These are phyloP conservation scores for Delphinella strobiligena DNA, from an alignment of 2,329 filamentous ascomycete genomes.

Conservation along the genomic window DNA sequence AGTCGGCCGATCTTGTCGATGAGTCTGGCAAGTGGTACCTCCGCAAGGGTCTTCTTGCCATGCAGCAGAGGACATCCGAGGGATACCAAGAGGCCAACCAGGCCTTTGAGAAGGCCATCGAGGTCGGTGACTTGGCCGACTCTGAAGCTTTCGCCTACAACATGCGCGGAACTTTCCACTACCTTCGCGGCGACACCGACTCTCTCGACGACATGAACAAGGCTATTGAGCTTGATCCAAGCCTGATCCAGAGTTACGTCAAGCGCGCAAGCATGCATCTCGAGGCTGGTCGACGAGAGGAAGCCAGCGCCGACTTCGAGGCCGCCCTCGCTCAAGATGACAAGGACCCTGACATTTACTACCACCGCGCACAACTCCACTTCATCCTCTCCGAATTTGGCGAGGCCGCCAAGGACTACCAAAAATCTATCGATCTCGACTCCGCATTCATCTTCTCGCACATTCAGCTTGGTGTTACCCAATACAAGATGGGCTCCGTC, in stretches of 20 bases:
- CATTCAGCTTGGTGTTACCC: slow-evolving; percentile 96
- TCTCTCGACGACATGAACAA: slow-evolving; percentile 80
- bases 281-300: slow-evolving; percentile 77
- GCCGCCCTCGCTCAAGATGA: slow-evolving; percentile 74
- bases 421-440: slow-evolving; percentile 97
- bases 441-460: slow-evolving; percentile 97
- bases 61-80: slow-evolving; percentile 78
- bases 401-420: slow-evolving; percentile 94
- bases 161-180: slow-evolving; percentile 91
- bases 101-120: slow-evolving; percentile 79
- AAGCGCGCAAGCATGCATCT: slow-evolving; percentile 98
- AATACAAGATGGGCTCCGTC: slow-evolving; percentile 99
- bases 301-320: slow-evolving; percentile 77
- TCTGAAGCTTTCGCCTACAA: slow-evolving; percentile 90
- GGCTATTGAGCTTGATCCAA: slow-evolving; percentile 80
- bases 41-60: slow-evolving; percentile 66
- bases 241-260: slow-evolving; percentile 91
- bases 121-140: slow-evolving; percentile 66
- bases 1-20: slow-evolving; percentile 63
- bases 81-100: slow-evolving; percentile 80
- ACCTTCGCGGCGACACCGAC: slow-evolving; percentile 72
- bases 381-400: slow-evolving; percentile 93
- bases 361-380: slow-evolving; percentile 94
- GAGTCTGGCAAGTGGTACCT: slow-evolving; percentile 75
- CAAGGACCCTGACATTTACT: slow-evolving; percentile 93